Conservation (phyloP, 805 yeast genomes). For the Spathaspora passalidarum region DNA sequence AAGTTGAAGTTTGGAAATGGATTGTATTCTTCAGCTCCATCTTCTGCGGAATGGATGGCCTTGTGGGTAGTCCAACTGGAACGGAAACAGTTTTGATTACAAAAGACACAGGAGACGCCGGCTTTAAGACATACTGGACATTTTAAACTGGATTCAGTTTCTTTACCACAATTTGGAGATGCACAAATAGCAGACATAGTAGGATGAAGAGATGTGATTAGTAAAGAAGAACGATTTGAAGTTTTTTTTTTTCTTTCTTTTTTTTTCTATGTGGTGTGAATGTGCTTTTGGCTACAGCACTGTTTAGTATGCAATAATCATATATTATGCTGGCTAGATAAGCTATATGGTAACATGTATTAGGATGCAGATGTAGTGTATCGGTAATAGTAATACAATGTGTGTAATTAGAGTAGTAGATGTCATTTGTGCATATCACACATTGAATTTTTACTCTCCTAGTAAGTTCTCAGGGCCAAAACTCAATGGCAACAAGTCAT, state of each 20-base stretch:
- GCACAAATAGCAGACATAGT: conserved; percentile 45
- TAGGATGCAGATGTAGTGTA: too few relatives aligned
- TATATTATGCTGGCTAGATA: too few relatives aligned
- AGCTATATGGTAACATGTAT: too few relatives aligned
- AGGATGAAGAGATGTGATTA: background rate
- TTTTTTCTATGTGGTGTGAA: background rate
- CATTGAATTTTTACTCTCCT: background rate
- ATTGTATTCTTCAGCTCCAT: conserved; percentile 57
- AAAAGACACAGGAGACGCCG: conserved; percentile 62
- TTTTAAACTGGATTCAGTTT: conserved; percentile 69
- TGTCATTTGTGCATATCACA: too few relatives aligned
- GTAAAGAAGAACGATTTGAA: background rate
- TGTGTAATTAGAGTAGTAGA: too few relatives aligned
- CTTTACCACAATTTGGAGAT: conserved; percentile 83
- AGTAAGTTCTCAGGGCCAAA: conserved; percentile 77
- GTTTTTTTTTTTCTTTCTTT: background rate
- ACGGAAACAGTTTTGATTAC: conserved; percentile 82
- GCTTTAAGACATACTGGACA: conserved; percentile 90
- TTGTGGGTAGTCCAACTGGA: conserved; percentile 72
- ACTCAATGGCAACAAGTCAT: conserved; percentile 72
- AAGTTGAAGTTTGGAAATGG: conserved; percentile 82
- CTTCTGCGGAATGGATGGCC: conserved; percentile 59
- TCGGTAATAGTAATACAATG: too few relatives aligned
- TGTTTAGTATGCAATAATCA: too few relatives aligned
- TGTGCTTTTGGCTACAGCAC: too few relatives aligned